Conservation (phyloP, 139 green algal species). For the Axilococcus clingmanii region DNA sequence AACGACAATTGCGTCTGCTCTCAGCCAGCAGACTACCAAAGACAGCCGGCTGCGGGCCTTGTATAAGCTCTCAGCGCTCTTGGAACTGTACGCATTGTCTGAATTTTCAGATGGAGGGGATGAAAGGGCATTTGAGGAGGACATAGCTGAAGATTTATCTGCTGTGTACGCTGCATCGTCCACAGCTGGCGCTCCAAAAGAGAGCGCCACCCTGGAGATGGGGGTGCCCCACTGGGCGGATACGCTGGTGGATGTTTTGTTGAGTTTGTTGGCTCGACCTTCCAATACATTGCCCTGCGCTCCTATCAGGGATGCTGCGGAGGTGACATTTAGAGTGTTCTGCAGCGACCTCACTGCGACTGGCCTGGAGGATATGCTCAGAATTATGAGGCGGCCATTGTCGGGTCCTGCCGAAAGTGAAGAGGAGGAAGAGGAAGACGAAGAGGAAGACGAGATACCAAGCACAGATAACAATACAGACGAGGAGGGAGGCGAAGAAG, state of each 20-base stretch:
- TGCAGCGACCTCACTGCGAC: constrained; percentile 27
- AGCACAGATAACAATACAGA: constrained; percentile 14
- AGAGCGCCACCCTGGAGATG: constrained; percentile 6
- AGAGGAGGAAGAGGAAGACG: constrained; percentile 21
- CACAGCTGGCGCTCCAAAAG: not conserved
- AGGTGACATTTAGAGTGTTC: constrained; percentile 45
- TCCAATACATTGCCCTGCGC: constrained; percentile 37
- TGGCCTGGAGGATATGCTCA: constrained; percentile 50
- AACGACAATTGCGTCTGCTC: no score
- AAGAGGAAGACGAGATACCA: constrained; percentile 10
- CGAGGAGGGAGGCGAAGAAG: constrained; percentile 16
- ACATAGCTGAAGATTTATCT: constrained; percentile 32
- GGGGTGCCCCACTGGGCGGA: constrained; percentile 49
- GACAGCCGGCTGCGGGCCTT: no score
- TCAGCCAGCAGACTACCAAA: no score
- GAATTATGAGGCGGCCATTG: constrained; percentile 33
- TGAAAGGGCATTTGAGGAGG: constrained; percentile 30
- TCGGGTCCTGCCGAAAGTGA: not conserved
- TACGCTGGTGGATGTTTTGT: constrained; percentile 61
- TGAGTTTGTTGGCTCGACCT: constrained; percentile 50
- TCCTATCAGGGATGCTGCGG: constrained; percentile 55
- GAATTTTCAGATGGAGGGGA: no score
- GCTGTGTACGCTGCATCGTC: constrained; percentile 20
- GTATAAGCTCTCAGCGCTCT: no score
- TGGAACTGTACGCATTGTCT: no score